A percentile compares a stretch with the other conserved stretches of the same genome.
Evolutionary conservation across 176 grass and related monocot species (phyloP).

Genomic region (Secale cereale): DNA sequence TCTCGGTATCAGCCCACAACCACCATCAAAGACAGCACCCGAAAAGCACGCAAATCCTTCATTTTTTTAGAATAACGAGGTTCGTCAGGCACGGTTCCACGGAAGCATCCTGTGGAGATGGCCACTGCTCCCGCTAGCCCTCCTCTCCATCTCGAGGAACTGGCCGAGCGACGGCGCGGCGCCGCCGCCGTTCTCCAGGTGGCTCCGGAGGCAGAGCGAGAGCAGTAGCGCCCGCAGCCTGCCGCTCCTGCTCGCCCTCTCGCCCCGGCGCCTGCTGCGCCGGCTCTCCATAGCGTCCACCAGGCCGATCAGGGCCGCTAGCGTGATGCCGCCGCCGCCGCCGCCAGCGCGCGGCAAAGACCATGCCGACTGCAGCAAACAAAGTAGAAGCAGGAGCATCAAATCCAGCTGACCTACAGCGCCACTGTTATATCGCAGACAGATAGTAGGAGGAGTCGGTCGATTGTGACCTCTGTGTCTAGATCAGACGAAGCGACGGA

Average conservation of each 20-base stretch:
- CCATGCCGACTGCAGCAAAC: slow-evolving; percentile 29
- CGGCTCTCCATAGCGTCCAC: slow-evolving; percentile 45
- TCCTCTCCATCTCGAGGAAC: slow-evolving; percentile 67
- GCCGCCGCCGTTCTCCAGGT: slow-evolving; percentile 22
- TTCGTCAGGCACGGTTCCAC: not conserved
- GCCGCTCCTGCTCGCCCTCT: slow-evolving; percentile 34
- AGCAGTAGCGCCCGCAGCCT: slow-evolving; percentile 56
- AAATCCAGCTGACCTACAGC: not conserved
- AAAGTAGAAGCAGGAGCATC: not conserved
- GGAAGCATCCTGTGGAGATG: not conserved
- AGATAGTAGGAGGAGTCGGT: not conserved
- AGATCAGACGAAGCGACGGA: slow-evolving; percentile 48
- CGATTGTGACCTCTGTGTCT: slow-evolving; percentile 40
- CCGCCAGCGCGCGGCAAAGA: slow-evolving; percentile 25
- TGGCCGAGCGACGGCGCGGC: slow-evolving; percentile 47
- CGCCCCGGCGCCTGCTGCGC: slow-evolving; percentile 24
- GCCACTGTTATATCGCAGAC: not conserved
- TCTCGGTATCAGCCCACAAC: too few species aligned
- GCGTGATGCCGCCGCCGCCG: slow-evolving; percentile 43
- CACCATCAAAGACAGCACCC: too few species aligned
- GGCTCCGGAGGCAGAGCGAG: slow-evolving; percentile 57
- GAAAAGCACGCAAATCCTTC: too few species aligned
- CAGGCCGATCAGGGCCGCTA: slow-evolving; percentile 50
- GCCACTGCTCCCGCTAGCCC: not conserved
- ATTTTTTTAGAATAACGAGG: too few species aligned